Evolutionary conservation across 345 rosid species (phyloP).

Genomic region (Citrus inodora): DNA sequence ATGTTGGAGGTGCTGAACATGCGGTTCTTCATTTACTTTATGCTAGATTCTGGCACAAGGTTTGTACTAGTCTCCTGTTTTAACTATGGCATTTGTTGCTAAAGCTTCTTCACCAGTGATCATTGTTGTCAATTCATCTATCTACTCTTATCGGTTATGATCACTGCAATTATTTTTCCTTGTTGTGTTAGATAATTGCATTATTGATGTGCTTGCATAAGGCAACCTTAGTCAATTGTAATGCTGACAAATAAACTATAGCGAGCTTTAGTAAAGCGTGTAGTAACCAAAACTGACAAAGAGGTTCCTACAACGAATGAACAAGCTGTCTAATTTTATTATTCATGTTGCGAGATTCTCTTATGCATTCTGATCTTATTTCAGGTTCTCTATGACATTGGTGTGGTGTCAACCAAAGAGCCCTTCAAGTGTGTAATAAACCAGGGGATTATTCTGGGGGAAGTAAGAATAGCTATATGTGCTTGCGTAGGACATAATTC

Average conservation of each 20-base stretch:
- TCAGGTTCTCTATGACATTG: slow-evolving; percentile 92
- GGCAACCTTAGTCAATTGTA: background rate
- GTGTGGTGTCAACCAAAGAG: slow-evolving; percentile 86
- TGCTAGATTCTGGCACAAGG: slow-evolving; percentile 99
- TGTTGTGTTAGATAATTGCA: background rate
- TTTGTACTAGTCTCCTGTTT: slow-evolving; percentile 17
- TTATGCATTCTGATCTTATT: slow-evolving; percentile 14
- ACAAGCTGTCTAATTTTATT: slow-evolving; percentile 1
- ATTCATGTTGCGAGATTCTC: background rate
- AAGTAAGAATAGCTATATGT: slow-evolving; percentile 44
- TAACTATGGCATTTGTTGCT: background rate
- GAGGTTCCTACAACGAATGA: background rate
- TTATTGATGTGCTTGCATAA: background rate
- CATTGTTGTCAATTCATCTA: background rate
- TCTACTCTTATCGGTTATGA: background rate
- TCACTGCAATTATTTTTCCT: background rate
- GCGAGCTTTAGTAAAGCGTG: background rate
- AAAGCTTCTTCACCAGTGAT: background rate
- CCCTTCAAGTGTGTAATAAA: slow-evolving; percentile 97
- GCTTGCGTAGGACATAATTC: background rate
- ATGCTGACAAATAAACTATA: background rate
- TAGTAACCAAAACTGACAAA: background rate
- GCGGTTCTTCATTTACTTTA: slow-evolving; percentile 95
- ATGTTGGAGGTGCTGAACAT: slow-evolving; percentile 98
- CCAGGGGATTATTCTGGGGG: slow-evolving; percentile 97